These are phyloP conservation scores for Geotrichum histeridarum DNA, from an alignment of 1,139 yeast species.

Conservation along the genomic window DNA sequence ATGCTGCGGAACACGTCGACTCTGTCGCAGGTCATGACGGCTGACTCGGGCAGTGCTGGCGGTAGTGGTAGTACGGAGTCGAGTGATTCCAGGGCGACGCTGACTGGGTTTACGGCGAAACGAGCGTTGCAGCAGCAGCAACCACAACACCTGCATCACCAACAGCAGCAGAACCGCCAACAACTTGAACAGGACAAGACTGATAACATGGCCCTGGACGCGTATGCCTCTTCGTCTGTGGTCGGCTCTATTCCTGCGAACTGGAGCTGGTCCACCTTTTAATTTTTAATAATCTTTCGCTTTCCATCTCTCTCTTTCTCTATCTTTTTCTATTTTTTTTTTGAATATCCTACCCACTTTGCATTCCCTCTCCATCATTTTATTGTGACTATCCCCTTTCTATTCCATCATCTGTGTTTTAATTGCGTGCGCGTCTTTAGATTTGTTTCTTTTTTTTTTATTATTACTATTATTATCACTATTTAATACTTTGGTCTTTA, in stretches of 20 bases:
- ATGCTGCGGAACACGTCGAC: constrained; percentile 7
- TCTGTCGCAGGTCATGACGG: constrained; percentile 8
- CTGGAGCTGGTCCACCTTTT: constrained; percentile 45
- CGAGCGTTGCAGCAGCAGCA: not conserved
- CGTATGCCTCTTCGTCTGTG: constrained; percentile 12
- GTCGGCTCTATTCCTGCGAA: constrained; percentile 40
- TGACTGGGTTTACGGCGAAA: not conserved
- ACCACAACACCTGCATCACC: not conserved
- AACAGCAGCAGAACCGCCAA: constrained; percentile 6
- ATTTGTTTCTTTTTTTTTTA: constrained; percentile 4
- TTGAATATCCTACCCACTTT: not conserved
- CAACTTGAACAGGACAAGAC: not conserved
- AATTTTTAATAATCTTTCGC: constrained; percentile 10
- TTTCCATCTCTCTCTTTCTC: not conserved
- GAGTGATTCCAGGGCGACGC: not conserved
- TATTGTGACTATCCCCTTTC: not conserved
- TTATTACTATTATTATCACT: not conserved
- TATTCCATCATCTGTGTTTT: no score
- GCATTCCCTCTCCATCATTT: not conserved
- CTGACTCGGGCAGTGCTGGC: not conserved
- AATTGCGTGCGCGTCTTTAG: not conserved
- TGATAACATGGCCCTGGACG: not conserved
- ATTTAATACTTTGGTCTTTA: no score
- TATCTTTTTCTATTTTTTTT: not conserved
- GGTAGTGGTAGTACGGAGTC: not conserved